Evolutionary conservation across 805 yeast species (phyloP).

Genomic region (Geotrichum ghanense): DNA sequence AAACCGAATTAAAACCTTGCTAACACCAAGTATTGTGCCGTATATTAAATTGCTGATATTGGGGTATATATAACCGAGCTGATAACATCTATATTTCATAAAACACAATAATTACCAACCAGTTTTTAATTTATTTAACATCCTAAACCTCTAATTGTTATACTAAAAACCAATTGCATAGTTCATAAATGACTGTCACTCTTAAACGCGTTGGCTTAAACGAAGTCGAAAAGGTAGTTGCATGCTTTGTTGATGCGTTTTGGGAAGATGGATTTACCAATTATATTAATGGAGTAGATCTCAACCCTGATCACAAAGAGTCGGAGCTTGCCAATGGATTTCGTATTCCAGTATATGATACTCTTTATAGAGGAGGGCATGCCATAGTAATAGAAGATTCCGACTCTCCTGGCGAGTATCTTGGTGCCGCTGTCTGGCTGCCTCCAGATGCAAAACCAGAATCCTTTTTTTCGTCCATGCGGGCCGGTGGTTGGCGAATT

Average conservation of each 20-base stretch:
- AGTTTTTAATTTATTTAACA: no score
- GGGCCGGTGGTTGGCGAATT: background rate
- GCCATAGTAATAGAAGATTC: background rate
- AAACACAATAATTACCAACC: no score
- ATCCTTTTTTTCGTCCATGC: background rate
- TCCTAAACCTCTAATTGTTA: no score
- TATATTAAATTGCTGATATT: no score
- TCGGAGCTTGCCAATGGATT: background rate
- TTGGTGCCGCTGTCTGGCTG: background rate
- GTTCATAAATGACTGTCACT: no score
- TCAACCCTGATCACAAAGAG: background rate
- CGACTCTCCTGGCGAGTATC: background rate
- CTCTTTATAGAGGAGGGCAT: background rate
- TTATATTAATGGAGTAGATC: background rate
- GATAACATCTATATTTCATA: no score
- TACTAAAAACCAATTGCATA: no score
- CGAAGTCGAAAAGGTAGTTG: no score
- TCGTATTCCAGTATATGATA: background rate
- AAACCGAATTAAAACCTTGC: no score
- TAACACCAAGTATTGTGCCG: no score
- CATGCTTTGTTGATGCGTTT: background rate
- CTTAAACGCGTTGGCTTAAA: no score
- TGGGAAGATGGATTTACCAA: background rate
- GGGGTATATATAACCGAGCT: no score
- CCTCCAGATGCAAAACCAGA: background rate